Conservation (phyloP, 1,284 basidiomycete genomes). For the Polyporus tsugae region DNA sequence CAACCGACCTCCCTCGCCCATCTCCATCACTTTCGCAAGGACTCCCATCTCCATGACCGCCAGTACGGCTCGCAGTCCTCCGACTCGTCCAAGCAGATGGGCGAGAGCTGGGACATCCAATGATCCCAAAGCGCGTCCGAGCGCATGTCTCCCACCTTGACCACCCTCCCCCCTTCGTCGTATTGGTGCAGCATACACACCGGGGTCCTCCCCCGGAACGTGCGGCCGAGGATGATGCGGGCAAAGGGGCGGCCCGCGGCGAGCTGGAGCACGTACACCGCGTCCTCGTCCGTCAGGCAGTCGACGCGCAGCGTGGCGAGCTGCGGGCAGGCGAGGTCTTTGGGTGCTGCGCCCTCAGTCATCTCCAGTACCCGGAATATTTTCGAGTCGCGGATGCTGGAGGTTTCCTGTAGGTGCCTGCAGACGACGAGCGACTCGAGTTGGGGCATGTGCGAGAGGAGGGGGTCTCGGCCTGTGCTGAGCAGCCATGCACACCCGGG, state of each 20-base stretch:
- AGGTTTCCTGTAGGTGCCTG: background rate
- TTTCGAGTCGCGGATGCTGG: background rate
- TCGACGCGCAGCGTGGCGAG: conserved; percentile 9
- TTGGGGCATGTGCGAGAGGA: background rate
- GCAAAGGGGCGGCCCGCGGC: background rate
- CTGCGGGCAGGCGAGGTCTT: background rate
- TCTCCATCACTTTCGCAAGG: background rate
- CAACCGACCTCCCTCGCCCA: background rate
- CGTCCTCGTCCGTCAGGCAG: conserved; percentile 6
- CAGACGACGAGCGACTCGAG: conserved; percentile 5
- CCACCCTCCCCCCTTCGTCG: background rate
- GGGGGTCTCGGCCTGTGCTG: background rate
- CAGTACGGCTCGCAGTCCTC: conserved; percentile 12
- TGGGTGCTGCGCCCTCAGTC: background rate
- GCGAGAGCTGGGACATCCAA: conserved; percentile 5
- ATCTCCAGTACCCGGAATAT: background rate
- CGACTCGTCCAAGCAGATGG: conserved; percentile 5
- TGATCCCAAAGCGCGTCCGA: conserved; percentile 3
- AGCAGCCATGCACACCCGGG: background rate
- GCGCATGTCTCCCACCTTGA: conserved; percentile 1
- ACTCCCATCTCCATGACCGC: conserved; percentile 3
- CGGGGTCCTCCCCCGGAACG: background rate
- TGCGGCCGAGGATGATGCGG: background rate
- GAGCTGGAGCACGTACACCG: conserved; percentile 2
- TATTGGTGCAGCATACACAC: conserved; percentile 3